A percentile compares a stretch with the other conserved stretches of the same genome.
These are phyloP conservation scores for Agastache rugosa DNA, from an alignment of 257 asterid genomes.

Conservation along the genomic window DNA sequence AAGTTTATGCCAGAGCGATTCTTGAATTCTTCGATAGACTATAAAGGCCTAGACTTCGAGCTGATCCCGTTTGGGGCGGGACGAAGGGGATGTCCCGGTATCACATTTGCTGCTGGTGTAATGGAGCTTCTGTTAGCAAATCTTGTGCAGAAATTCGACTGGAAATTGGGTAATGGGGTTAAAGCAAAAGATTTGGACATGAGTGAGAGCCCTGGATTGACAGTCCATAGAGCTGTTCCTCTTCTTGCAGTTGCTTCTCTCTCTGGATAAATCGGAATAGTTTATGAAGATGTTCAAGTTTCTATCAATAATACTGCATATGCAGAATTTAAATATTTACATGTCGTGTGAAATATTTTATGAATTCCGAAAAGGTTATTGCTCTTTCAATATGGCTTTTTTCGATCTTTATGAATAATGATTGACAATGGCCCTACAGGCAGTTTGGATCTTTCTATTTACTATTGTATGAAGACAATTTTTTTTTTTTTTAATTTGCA, in stretches of 20 bases:
- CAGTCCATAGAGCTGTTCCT: conserved; percentile 37
- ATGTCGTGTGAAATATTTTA: too few species aligned
- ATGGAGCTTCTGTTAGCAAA: conserved; percentile 45
- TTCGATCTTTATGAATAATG: too few species aligned
- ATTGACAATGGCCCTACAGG: too few species aligned
- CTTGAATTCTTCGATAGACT: conserved; percentile 34
- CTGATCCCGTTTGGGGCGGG: conserved; percentile 62
- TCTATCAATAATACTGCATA: neutral
- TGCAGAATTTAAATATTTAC: neutral
- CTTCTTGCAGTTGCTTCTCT: conserved; percentile 32
- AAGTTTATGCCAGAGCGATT: conserved; percentile 44
- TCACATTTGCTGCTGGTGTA: conserved; percentile 24
- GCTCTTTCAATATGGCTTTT: too few species aligned
- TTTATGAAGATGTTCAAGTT: neutral
- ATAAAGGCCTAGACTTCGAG: conserved; percentile 45
- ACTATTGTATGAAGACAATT: too few species aligned
- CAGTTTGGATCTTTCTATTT: too few species aligned
- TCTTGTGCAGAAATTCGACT: conserved; percentile 44
- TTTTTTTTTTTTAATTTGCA: too few species aligned
- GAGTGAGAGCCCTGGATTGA: conserved; percentile 42
- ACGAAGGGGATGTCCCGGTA: conserved; percentile 53
- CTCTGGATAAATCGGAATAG: neutral
- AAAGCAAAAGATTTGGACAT: conserved; percentile 46
- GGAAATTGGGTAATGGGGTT: conserved; percentile 36
- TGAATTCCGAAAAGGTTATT: too few species aligned